Base-by-base conservation (phyloP, 495 filamentous ascomycete species). In the Achaetomiella virescens region DNA sequence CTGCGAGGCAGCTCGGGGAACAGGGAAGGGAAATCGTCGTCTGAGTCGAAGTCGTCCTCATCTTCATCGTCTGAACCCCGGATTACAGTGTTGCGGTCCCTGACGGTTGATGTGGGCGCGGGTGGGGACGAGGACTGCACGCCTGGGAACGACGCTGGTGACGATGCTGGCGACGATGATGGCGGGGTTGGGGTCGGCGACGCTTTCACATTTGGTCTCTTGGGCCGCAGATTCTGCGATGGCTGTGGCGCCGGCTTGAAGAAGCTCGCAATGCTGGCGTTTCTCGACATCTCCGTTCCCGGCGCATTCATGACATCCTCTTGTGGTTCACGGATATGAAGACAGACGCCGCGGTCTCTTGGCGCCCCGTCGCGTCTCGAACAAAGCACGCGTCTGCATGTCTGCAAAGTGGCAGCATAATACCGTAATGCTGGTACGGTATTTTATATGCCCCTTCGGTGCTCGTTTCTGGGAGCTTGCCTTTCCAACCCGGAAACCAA, bases 11-110 rank as follows among this genome's bases (percentile, higher is more conserved):
- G 48, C 15, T 33, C 33, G 1, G 31, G 22, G 35, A 64, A 58
- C 0, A 52, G 41, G 8, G 53, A 44, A 6, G 60, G 57, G 18
- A 62, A 57, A 17, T 61, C 54, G 47, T 57, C 49, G 40, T 61
- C 55, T 1, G 58, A 58, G 21, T 20, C 36, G 36, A 50, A 47
- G 33, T 44, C 36, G 24, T 57, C 48, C 10, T 61, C 67, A 24
- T 59, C 57, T 14, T 59, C 57, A 17, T 57, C 57, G n/a, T 64
- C 64, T 5, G 63, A 91, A 54, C 73, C 78, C 40, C 75, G 78
- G 48, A 90, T 84, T 27, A 87, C 79, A 18, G 67, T 63, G 46
- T 74, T 64, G 37, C 65, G 67, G 44, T 63, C 61, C 11, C 66
- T 55, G 22, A 29, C 21, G 7, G 62, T 60, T 21, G 65, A 52